Percentiles rank a stretch among this genome's conserved stretches.
These are phyloP conservation scores for Cymodocea nodosa DNA, from an alignment of 116 monocot genomes.

Conservation along the genomic window DNA sequence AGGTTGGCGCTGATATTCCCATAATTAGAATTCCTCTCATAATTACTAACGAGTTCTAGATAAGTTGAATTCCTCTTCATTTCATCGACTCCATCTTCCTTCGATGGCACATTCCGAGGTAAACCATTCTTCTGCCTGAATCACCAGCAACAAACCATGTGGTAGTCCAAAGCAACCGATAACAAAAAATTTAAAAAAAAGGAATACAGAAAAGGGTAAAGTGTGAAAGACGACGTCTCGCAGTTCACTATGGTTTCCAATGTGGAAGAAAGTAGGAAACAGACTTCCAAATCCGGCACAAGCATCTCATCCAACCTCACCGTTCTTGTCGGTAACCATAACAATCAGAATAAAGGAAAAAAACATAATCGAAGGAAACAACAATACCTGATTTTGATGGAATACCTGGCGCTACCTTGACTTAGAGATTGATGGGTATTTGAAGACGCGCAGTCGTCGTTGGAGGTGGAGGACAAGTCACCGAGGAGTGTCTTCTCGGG, in stretches of 20 bases:
- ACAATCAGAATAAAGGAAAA: too few species aligned
- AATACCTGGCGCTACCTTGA: neutral
- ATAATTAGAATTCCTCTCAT: neutral
- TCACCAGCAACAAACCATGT: too few species aligned
- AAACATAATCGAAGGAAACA: neutral
- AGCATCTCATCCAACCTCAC: neutral
- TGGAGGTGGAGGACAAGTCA: neutral
- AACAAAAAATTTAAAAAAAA: neutral
- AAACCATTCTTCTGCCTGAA: too few species aligned
- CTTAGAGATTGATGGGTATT: neutral
- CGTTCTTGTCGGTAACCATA: too few species aligned
- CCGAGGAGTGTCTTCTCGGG: neutral
- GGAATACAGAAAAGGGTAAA: neutral
- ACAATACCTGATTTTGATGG: neutral
- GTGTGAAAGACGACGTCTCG: neutral
- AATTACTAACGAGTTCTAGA: neutral
- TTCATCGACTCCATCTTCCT: neutral
- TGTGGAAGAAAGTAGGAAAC: too few species aligned
- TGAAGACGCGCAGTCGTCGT: neutral
- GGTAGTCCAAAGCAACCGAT: neutral
- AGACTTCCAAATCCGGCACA: neutral
- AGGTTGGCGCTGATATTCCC: neutral
- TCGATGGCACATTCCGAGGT: neutral
- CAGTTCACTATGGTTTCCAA: neutral
- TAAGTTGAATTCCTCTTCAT: neutral